These are phyloP conservation scores for Populus nigra DNA, from an alignment of 345 rosid species.

Conservation along the genomic window DNA sequence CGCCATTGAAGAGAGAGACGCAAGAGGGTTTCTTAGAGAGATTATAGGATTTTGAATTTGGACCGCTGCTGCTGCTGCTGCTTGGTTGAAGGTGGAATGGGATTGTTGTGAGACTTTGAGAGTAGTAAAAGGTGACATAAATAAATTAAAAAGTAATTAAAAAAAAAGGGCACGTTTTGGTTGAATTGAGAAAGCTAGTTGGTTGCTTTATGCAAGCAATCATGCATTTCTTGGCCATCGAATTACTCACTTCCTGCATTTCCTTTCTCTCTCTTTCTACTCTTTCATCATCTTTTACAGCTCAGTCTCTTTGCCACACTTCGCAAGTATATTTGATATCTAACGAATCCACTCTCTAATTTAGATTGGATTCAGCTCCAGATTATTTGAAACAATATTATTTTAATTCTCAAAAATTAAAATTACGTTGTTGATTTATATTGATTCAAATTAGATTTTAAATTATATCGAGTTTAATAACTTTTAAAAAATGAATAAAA, in stretches of 20 bases:
- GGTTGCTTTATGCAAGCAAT: slow-evolving; percentile 21
- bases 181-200: slow-evolving; percentile 24
- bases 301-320: neutral
- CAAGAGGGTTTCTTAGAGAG: neutral
- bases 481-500: too few relatives aligned
- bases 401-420: too few relatives aligned
- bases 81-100: too few relatives aligned
- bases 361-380: too few relatives aligned
- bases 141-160: neutral
- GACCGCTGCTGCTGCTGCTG: neutral
- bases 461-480: too few relatives aligned
- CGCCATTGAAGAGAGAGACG: slow-evolving; percentile 34
- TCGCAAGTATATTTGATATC: too few relatives aligned
- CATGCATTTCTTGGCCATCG: neutral
- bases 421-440: too few relatives aligned
- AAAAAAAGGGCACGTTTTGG: slow-evolving; percentile 35
- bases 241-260: neutral
- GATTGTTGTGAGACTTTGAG: slow-evolving; percentile 13
- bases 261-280: neutral
- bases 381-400: too few relatives aligned
- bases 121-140: slow-evolving; percentile 12
- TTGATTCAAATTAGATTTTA: too few relatives aligned
- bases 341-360: too few relatives aligned
- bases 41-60: neutral
- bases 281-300: neutral